A percentile compares a stretch with the other conserved stretches of the same genome.
Conservation (phyloP, 345 rosid genomes). For the Camelina hispida region DNA sequence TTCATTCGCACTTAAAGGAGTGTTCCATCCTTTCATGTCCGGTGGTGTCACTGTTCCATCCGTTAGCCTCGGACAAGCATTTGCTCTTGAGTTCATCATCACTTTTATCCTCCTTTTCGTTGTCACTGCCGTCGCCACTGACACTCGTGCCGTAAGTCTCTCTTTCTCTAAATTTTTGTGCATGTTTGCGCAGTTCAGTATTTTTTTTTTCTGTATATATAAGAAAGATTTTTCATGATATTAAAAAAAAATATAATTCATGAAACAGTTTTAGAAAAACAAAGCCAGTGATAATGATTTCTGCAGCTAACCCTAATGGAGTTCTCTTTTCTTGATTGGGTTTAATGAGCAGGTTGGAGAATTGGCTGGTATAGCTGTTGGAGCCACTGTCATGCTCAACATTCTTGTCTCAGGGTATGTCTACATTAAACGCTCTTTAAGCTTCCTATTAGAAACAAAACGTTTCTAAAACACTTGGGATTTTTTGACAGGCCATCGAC, state of each 20-base stretch:
- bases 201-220: no score
- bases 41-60: conserved; percentile 99
- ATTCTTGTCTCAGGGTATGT: conserved; percentile 87
- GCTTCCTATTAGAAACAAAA: no score
- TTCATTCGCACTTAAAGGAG: conserved; percentile 88
- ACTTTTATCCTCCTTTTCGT: conserved; percentile 90
- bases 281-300: background rate
- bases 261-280: background rate
- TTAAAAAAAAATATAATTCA: no score
- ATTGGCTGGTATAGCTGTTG: conserved; percentile 96
- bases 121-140: conserved; percentile 96
- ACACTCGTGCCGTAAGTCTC: conserved; percentile 86
- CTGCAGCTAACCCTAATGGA: conserved; percentile 1
- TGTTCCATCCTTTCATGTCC: conserved; percentile 81
- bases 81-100: conserved; percentile 92
- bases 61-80: conserved; percentile 76
- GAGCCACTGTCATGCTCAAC: conserved; percentile 96
- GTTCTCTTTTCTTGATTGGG: conserved; percentile 7
- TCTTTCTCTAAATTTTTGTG: conserved; percentile 9
- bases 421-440: background rate
- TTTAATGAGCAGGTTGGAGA: conserved; percentile 78
- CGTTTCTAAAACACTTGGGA: conserved; percentile 19
- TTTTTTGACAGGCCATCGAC: conserved; percentile 69
- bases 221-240: no score
- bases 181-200: background rate